Evolutionary conservation across 2,329 filamentous ascomycete species (phyloP), one percentile per base, ranked within the genome.

Genomic region (Podosphaera aphanis): DNA sequence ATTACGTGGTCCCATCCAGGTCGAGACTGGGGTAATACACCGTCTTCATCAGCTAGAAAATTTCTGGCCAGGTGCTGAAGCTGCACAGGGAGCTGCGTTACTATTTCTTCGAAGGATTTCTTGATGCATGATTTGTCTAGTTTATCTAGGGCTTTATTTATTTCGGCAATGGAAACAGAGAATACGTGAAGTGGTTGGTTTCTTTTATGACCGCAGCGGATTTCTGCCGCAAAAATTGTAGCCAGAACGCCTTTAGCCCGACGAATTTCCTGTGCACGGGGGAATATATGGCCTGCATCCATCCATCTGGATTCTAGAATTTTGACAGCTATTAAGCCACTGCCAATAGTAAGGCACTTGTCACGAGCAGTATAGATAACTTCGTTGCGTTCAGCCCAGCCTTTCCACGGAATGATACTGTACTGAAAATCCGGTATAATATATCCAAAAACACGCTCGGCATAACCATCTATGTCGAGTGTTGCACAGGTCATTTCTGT

Each of bases 41-140:
- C 40, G 27, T 43, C 23, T 18, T 43, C 2, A 11, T 43, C 40
- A 43, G 8, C 40, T 13, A 29, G 40, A 44, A 49, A 47, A 20
- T 48, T 44, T 19, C 11, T 43, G 31, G 40, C 15, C 27, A 7
- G 3, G 40, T 29, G 40, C 18, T 23, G 25, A 31, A 43, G 40
- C 23, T 43, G 40, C 13, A 18, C 3, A 43, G 23, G 15, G 10
- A 43, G 40, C 19, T 29, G 23, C 2, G 5, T 43, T 18, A 10
- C n/a, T 33, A 43, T 29, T 31, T 43, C 40, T 16, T 43, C 23
- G 2, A 8, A 5, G 13, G 40, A 43, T 43, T 43, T 19, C 15
- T 31, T 43, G 20, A 31, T 23, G 23, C 20, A 3, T 31, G 5
- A 33, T 18, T 18, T 43, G 13, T 43, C 40, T 31, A 43, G 27